Evolutionary conservation across 306 rosid species (phyloP), one percentile per base, ranked within the genome.

Genomic region (Medicago arabica): DNA sequence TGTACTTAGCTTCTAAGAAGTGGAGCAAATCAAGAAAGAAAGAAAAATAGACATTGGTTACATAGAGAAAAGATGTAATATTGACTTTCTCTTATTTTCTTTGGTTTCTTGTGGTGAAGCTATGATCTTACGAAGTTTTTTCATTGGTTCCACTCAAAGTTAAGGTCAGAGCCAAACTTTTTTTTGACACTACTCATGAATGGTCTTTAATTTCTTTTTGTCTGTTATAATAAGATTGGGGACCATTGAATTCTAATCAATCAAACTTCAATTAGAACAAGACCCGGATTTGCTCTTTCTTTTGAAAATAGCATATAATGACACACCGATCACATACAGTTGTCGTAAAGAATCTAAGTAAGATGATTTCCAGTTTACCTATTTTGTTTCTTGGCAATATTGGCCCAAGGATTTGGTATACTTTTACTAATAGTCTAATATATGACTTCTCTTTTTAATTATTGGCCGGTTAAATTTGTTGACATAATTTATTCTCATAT

Each of bases 271-370:
- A 54, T 8, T 75, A 28, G 28, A 38, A 41, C 59, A 59, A 63
- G 21, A 7, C 10, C 67, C n/a, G 4, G 13, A 34, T 53, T 68
- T 61, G 46, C 18, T 46, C 55, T 50, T 55, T 60, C 36, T 59
- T 70, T 85, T 81, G 85, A 76, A 78, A 65, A 74, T 64, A 71
- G 47, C 43, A 49, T 63, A 64, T 55, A 70, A 44, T 66, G 85
- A 75, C 89, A 63, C 85, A 72, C 61, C 8, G n/a, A 25, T 36
- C 14, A 19, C 31, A 63, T 23, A 23, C 28, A 23, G 28, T 23
- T 23, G 28, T n/a, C 7, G 39, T 58, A 41, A 61, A 81, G 1
- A 44, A 59, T 79, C 63, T 54, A 57, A 10, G 41, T 67, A 39
- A 25, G 39, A 78, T 3, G 53, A 82, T 17, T 67, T 77, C 9